phyloP scores from a whole-genome alignment of 352 stramenopile genomes.

The Pythium periplocum region DNA sequence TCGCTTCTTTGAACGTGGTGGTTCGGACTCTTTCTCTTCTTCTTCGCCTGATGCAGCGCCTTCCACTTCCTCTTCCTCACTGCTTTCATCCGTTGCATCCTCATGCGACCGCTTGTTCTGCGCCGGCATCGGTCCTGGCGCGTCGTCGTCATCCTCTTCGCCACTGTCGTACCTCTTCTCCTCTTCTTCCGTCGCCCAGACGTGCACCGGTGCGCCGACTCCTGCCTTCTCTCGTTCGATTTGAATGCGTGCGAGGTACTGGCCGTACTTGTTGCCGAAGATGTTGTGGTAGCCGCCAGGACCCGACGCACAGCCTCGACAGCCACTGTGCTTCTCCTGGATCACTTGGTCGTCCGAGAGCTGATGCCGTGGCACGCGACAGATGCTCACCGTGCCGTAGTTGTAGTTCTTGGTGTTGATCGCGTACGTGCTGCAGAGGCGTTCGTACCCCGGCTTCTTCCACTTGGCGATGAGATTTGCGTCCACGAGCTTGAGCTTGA shows the following conservation, averaged over 20 bases:
- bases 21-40: constrained; percentile 17
- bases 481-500: constrained; percentile 93
- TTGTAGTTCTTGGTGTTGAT: constrained; percentile 99
- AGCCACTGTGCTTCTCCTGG: constrained; percentile 95
- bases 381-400: constrained; percentile 98
- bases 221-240: constrained; percentile 84
- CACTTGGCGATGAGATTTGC: constrained; percentile 98
- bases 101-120: constrained; percentile 24
- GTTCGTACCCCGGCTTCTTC: constrained; percentile 99
- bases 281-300: constrained; percentile 94
- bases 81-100: constrained; percentile 25
- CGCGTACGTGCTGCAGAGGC: constrained; percentile 97
- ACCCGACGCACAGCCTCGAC: constrained; percentile 93
- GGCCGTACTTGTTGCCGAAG: constrained; percentile 99
- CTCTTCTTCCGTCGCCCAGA: constrained; percentile 66
- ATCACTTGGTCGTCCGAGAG: constrained; percentile 86
- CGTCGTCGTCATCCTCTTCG: constrained; percentile 38
- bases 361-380: constrained; percentile 94
- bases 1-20: constrained; percentile 16
- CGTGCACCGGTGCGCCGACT: constrained; percentile 4
- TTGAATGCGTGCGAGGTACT: constrained; percentile 96
- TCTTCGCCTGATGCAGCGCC: constrained; percentile 4
- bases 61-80: constrained; percentile 18
- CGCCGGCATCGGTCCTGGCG: constrained; percentile 16
- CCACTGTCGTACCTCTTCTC: constrained; percentile 48